phyloP scores from a whole-genome alignment of 2,329 filamentous ascomycete species.

The Lasiodiplodia sp. region DNA sequence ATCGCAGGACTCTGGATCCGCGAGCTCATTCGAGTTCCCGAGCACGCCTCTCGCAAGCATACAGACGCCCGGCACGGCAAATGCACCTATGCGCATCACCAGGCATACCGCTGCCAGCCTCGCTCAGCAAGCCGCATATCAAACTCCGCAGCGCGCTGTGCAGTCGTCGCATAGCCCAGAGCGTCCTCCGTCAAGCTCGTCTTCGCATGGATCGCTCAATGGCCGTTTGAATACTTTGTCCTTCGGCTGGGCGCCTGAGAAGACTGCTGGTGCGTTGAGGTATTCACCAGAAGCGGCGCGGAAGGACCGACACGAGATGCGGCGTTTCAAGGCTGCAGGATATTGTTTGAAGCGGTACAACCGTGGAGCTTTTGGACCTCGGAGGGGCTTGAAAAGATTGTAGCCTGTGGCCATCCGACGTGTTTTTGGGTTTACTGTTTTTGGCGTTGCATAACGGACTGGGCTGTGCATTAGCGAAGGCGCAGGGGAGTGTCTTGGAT shows the following conservation, averaged over 20 bases:
- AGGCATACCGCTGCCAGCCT: slow-evolving; percentile 1
- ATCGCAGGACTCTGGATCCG: slow-evolving; percentile 38
- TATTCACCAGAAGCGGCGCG: slow-evolving; percentile 39
- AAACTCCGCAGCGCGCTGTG: slow-evolving; percentile 37
- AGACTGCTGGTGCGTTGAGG: slow-evolving; percentile 38
- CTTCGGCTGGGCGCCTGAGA: slow-evolving; percentile 33
- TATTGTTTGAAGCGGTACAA: slow-evolving; percentile 46
- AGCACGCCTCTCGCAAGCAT: slow-evolving; percentile 20
- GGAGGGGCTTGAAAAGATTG: slow-evolving; percentile 43
- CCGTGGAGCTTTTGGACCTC: slow-evolving; percentile 46
- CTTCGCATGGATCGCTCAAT: slow-evolving; percentile 40
- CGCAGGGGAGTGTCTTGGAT: slow-evolving; percentile 4
- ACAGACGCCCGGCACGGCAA: slow-evolving; percentile 10
- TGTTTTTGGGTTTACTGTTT: neutral
- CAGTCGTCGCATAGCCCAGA: slow-evolving; percentile 35
- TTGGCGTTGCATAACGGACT: slow-evolving; percentile 12
- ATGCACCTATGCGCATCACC: slow-evolving; percentile 24
- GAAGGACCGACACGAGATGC: slow-evolving; percentile 43
- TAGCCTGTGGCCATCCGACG: slow-evolving; percentile 31
- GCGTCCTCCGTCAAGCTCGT: slow-evolving; percentile 42
- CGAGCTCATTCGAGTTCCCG: slow-evolving; percentile 33
- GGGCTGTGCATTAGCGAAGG: slow-evolving; percentile 27
- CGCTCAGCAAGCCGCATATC: slow-evolving; percentile 36
- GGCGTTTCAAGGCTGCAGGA: slow-evolving; percentile 42
- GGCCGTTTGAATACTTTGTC: slow-evolving; percentile 31